Base-by-base conservation (phyloP, 1,284 basidiomycete genomes). In the Apiotrichum domesticum region DNA sequence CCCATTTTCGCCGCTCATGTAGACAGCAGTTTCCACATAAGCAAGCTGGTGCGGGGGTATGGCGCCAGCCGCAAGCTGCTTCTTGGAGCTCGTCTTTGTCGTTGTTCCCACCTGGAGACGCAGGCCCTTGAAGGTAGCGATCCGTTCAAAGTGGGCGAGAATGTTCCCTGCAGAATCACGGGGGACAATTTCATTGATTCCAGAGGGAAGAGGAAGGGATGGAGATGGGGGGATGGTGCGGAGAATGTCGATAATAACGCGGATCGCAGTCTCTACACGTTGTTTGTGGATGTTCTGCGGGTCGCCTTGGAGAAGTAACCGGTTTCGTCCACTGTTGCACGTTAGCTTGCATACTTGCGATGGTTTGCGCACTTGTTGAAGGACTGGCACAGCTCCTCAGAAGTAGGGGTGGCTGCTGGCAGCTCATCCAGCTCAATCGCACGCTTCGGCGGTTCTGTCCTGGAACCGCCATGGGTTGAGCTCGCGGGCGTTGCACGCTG, bases 191-290 rank as follows among this genome's bases (percentile, higher is more conserved):
- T 58, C 53, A 14, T 59, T 52, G 44, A 56, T 48, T 14, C 68
- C 54, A 7, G 58, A 48, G 6, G 69, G 63, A 33, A 63, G 61
- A 9, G 56, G 67, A 41, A 51, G 47, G 35, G 63, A 65, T 2
- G 63, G 61, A 6, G 68, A 61, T 2, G 64, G 56, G 4, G 72
- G 70, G 15, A 71, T 65, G 39, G 66, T 58, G 49, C 70, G 67
- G 9, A 73, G 62, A 39, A 75, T 59, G 59, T 75, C 73, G 50
- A 75, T 60, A 58, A 73, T 72, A 34, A 72, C 70, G 21, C 73
- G 67, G 47, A 75, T 75, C 44, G 73, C 73, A 3, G 73, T 75
- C 54, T 75, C 73, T 8, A 75, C 73, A 35, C 73, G 61, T 46
- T 72, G 71, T 53, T 75, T 75, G 48, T 65, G 66, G 49, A 72